Base-by-base conservation (phyloP, 2,329 filamentous ascomycete genomes). In the Pseudopyricularia cyperi region DNA sequence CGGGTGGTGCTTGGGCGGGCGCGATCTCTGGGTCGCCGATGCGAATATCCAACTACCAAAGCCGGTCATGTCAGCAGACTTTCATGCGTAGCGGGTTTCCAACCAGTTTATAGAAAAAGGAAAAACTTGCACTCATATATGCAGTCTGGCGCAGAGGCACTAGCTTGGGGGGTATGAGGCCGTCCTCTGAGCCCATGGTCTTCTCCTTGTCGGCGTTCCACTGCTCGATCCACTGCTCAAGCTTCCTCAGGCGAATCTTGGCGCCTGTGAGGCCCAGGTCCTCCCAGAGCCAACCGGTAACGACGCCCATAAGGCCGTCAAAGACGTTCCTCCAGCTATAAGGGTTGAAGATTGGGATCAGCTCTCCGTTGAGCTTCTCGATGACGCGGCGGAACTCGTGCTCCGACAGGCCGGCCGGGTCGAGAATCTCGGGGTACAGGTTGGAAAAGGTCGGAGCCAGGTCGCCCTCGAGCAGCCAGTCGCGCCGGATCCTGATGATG, bases 281-380 rank as follows among this genome's bases (percentile, higher is more conserved):
- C 54, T 98, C 93, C 89, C 89, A 97, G 33, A 97, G 62, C 87
- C 90, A 98, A 22, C 91, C 87, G 0, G 93, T 97, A 33, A 89
- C 68, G 4, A 94, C 72, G 2, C 91, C 89, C 58, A 97, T 64
- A 11, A 88, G 65, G 12, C 81, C 79, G 66, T 98, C 93, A 1
- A 95, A 57, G 61, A 90, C 80, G 59, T 94, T 95, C 50, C 87
- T 75, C 60, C 79, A 69, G 52, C 76, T 81, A 64, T 83, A 90
- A 0, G 93, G 91, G 61, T 85, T 80, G 65, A 95, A 96, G 0
- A 85, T 83, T n/a, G 76, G 76, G 37, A 85, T 71, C 15, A 97
- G 70, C 56, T 88, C 82, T 12, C 77, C 70, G 62, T 98, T 98
- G 52, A 97, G 75, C 61, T 83, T 86, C 54, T 89, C 82, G 52